A percentile compares a stretch with the other conserved stretches of the same genome.
Evolutionary conservation across 192 early-diverging fungal genomes (phyloP).

Genomic region (Rhizoclosmatium globosum): DNA sequence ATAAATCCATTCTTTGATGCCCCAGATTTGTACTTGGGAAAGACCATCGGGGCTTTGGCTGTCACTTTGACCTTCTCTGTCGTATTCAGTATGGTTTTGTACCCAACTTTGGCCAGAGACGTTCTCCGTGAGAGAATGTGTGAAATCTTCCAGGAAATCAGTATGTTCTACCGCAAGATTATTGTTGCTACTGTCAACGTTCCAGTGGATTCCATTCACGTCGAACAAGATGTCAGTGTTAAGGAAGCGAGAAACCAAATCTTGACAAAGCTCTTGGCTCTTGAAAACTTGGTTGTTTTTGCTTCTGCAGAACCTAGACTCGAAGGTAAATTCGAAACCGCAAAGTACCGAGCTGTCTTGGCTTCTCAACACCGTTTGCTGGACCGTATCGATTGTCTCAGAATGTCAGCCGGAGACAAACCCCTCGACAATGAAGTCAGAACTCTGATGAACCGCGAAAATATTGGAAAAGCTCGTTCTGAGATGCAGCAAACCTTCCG

Average conservation of each 20-base stretch:
- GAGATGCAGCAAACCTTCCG: conserved; percentile 23
- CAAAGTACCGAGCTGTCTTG: conserved; percentile 26
- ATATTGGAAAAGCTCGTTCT: background rate
- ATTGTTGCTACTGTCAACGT: background rate
- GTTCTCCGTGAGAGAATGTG: conserved; percentile 9
- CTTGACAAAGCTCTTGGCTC: background rate
- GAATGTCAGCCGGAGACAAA: conserved; percentile 1
- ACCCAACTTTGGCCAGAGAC: conserved; percentile 35
- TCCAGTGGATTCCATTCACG: background rate
- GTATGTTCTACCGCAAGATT: conserved; percentile 31
- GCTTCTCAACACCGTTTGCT: background rate
- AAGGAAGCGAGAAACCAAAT: conserved; percentile 12
- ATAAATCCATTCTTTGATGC: conserved; percentile 25
- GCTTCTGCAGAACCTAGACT: conserved; percentile 28
- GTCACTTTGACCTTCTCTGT: conserved; percentile 19
- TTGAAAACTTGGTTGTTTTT: conserved; percentile 29
- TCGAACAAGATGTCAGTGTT: background rate
- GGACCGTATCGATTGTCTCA: conserved; percentile 21
- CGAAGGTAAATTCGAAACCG: conserved; percentile 13
- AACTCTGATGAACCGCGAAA: too few species aligned
- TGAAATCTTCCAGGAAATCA: conserved; percentile 21
- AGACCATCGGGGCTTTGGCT: background rate
- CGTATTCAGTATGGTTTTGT: conserved; percentile 41
- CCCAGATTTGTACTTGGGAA: conserved; percentile 18
- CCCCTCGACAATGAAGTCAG: conserved; percentile 1